Base-by-base conservation (phyloP, 164 flowering plant species). In the Buxus sempervirens region DNA sequence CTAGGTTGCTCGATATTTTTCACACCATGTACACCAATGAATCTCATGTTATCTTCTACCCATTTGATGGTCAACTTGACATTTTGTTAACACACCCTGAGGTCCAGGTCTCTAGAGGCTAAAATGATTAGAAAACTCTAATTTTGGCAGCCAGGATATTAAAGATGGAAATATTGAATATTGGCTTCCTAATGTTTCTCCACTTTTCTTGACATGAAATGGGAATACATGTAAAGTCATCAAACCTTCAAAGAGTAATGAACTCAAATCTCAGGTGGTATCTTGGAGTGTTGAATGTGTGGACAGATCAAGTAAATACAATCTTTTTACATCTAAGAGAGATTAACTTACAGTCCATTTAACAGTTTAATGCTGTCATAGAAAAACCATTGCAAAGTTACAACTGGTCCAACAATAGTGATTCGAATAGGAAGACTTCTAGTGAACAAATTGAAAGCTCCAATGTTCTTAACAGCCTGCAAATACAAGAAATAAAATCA, bases 351-450 rank as follows among this genome's bases (percentile, higher is more conserved):
- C 96, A 89, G 45, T 81, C 98, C 97, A 77, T 78, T 80, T 42
- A 88, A 65, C 24, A 91, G 75, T 84, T 90, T 91, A 60, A 91
- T 86, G 77, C 83, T 75, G 79, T 94, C 98, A 51, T 90, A 90
- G 67, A 90, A 77, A 5, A 90, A 82, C 97, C 98, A 94, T 56
- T 94, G 98, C 79, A 86, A 55, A 20, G 97, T 89, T 58, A 91
- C 77, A 27, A 83, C 88, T 55, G 97, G 98, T 9, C 98, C 97
- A 10, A 89, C 96, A 20, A 89, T 72, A 58, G 78, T 56, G 15
- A 89, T 76, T 38, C 96, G 79, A 69, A 91, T 76, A 67, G 97
- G 95, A 65, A 94, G 95, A 73, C 98, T 94, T 83, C 98, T 84
- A 2, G 93, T 91, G 70, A 91, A 91, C 58, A 94, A 69, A 75